These are phyloP conservation scores for Thelephora ganbajun DNA, from an alignment of 768 basidiomycete genomes.

Conservation along the genomic window DNA sequence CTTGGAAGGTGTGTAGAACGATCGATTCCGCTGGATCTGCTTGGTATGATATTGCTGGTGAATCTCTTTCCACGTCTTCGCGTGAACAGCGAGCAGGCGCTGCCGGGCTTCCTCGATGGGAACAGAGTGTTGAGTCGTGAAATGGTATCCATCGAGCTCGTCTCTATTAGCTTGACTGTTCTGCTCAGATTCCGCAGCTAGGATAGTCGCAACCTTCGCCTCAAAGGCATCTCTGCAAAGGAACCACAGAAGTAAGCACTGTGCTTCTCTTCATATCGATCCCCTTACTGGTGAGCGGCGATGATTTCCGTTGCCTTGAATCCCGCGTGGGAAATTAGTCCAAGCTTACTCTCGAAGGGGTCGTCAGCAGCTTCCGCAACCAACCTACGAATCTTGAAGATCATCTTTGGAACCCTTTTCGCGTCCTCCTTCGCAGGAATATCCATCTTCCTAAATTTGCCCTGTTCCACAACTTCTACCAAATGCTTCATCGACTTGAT, in stretches of 20 bases:
- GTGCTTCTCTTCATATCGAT: not conserved
- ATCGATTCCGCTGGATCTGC: constrained; percentile 15
- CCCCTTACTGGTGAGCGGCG: constrained; percentile 40
- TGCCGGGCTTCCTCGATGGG: constrained; percentile 57
- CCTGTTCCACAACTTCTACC: constrained; percentile 33
- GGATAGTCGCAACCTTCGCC: constrained; percentile 62
- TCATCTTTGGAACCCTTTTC: constrained; percentile 53
- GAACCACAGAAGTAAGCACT: not conserved
- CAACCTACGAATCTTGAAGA: constrained; percentile 42
- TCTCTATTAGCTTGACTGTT: constrained; percentile 10
- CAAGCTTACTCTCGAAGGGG: constrained; percentile 65
- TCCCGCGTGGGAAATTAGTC: constrained; percentile 62
- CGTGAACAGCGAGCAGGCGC: constrained; percentile 55
- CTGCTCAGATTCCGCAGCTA: constrained; percentile 22
- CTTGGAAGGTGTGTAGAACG: constrained; percentile 1
- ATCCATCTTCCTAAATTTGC: constrained; percentile 39
- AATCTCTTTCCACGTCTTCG: constrained; percentile 45
- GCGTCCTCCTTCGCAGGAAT: constrained; percentile 58
- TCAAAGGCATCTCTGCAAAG: constrained; percentile 43
- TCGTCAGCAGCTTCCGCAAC: constrained; percentile 76
- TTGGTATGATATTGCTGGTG: constrained; percentile 31
- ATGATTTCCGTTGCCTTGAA: constrained; percentile 56
- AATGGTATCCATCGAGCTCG: constrained; percentile 41
- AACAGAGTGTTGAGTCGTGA: constrained; percentile 49
- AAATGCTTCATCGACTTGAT: constrained; percentile 69